These are phyloP conservation scores for Leccinum subtestaceum DNA, from an alignment of 768 basidiomycete species.

Conservation along the genomic window DNA sequence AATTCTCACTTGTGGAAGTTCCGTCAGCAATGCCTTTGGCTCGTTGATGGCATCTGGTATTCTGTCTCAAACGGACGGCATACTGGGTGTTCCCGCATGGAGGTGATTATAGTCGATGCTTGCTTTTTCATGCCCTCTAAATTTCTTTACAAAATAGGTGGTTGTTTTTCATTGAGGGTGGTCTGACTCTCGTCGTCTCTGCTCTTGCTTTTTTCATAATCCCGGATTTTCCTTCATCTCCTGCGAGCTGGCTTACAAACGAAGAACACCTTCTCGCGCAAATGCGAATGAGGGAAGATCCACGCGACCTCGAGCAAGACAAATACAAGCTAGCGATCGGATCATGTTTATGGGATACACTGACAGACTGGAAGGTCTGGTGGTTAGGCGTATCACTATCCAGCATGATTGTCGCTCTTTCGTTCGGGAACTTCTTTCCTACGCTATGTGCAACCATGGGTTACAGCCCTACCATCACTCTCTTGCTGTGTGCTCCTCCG, in stretches of 20 bases:
- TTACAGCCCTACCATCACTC: conserved; percentile 55
- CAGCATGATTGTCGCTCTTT: conserved; percentile 52
- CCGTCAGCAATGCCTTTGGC: conserved; percentile 80
- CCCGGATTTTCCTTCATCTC: conserved; percentile 69
- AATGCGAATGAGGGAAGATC: conserved; percentile 60
- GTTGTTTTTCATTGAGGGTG: conserved; percentile 68
- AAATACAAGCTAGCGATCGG: conserved; percentile 36
- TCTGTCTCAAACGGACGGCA: conserved; percentile 63
- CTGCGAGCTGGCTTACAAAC: conserved; percentile 55
- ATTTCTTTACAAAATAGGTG: conserved; percentile 41
- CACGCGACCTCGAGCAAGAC: conserved; percentile 47
- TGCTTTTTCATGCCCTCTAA: neutral
- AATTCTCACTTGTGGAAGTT: conserved; percentile 63
- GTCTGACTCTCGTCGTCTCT: conserved; percentile 51
- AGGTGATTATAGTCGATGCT: conserved; percentile 39
- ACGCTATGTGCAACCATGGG: conserved; percentile 73
- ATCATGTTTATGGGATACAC: conserved; percentile 52
- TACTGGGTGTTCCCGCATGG: conserved; percentile 68
- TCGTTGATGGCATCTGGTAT: conserved; percentile 77
- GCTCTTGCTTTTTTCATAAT: conserved; percentile 56
- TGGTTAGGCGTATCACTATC: conserved; percentile 65
- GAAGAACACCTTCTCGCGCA: conserved; percentile 54
- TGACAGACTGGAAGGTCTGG: conserved; percentile 81
- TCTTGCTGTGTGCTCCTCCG: conserved; percentile 76
- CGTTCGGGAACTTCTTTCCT: conserved; percentile 79